A percentile compares a stretch with the other conserved stretches of the same genome.
phyloP scores from a whole-genome alignment of 306 rosid genomes.

The Prunus fruticosa region DNA sequence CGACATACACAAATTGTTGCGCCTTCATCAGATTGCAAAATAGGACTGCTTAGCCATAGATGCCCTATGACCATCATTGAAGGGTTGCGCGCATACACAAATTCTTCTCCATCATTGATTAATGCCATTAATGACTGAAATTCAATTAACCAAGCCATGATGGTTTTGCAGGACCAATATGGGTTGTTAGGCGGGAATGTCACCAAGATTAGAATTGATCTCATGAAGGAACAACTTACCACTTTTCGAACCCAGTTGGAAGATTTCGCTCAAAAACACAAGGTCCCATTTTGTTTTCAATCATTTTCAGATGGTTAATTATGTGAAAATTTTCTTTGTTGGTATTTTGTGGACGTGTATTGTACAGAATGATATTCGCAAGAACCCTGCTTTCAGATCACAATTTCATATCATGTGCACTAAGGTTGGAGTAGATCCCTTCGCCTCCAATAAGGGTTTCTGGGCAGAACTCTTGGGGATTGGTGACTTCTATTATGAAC shows the following conservation, averaged over 20 bases:
- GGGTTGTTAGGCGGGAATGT: constrained; percentile 86
- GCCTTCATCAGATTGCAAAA: no score
- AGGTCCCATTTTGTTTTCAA: constrained; percentile 36
- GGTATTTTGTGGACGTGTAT: not conserved
- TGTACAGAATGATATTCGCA: constrained; percentile 83
- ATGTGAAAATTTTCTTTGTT: not conserved
- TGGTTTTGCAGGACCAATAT: constrained; percentile 56
- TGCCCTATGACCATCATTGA: no score
- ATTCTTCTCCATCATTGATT: not conserved
- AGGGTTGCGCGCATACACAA: no score
- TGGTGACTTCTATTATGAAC: constrained; percentile 94
- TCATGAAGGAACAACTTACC: constrained; percentile 88
- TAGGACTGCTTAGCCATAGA: no score
- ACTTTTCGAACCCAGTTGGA: constrained; percentile 91
- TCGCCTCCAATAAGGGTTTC: constrained; percentile 93
- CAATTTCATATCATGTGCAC: constrained; percentile 97
- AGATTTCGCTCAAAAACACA: constrained; percentile 93
- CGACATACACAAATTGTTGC: no score
- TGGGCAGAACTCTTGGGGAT: constrained; percentile 97
- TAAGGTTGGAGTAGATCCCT: constrained; percentile 95
- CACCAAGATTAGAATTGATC: constrained; percentile 85
- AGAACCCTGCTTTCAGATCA: constrained; percentile 96
- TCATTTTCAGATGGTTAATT: not conserved
- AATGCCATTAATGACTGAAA: not conserved
- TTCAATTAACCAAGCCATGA: not conserved